Evolutionary conservation across 2,329 filamentous ascomycete species (phyloP).

Genomic region (Colletotrichum tropicicola): DNA sequence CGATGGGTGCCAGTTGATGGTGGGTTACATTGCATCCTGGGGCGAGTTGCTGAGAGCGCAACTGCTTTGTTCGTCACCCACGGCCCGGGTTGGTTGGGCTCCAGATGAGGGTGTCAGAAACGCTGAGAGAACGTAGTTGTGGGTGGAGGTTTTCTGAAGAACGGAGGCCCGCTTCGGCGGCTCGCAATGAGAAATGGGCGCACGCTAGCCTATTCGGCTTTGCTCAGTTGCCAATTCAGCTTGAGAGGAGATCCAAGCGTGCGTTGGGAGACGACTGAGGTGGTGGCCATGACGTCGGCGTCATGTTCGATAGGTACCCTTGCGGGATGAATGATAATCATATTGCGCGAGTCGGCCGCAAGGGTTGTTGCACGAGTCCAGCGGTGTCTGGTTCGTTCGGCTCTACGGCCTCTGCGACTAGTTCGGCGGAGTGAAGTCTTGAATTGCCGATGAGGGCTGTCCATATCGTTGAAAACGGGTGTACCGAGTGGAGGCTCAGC

Average conservation of each 20-base stretch:
- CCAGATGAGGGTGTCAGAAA: not conserved
- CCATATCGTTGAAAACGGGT: not conserved
- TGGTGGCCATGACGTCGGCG: constrained; percentile 11
- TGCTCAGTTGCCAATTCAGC: not conserved
- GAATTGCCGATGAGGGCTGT: not conserved
- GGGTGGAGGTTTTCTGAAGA: not conserved
- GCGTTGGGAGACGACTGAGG: not conserved
- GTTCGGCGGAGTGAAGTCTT: not conserved
- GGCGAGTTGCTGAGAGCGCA: constrained; percentile 1
- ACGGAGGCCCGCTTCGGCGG: not conserved
- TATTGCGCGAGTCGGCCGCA: not conserved
- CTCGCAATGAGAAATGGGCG: not conserved
- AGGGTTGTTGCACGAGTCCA: not conserved
- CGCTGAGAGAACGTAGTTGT: not conserved
- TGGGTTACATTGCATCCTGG: constrained; percentile 11
- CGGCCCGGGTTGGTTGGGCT: constrained; percentile 1
- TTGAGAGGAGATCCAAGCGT: not conserved
- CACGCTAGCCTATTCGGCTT: not conserved
- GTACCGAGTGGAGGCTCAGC: not conserved
- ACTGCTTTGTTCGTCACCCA: not conserved
- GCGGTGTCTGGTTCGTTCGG: not conserved
- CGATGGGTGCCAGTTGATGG: not conserved
- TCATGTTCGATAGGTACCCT: not conserved
- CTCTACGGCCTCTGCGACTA: not conserved
- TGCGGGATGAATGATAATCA: not conserved